Evolutionary conservation across 345 rosid species (phyloP), one percentile per base, ranked within the genome.

Genomic region (Euphorbia pulcherrima): DNA sequence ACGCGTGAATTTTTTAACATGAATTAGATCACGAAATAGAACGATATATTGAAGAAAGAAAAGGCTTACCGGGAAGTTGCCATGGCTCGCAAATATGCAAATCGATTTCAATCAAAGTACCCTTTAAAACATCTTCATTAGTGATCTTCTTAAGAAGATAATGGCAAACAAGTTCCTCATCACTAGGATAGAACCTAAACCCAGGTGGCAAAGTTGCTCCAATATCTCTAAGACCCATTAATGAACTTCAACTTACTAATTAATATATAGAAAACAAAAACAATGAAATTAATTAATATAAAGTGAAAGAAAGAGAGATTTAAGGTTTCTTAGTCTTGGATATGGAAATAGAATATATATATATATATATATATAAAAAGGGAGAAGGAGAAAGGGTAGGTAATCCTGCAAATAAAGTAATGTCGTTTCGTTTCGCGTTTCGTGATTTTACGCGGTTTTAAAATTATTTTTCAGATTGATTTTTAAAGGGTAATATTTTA

Each of bases 21-120:
- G 37, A n/a, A n/a, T n/a, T n/a, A n/a, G n/a, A n/a, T n/a, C n/a
- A n/a, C n/a, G n/a, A n/a, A n/a, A n/a, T n/a, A n/a, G n/a, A n/a
- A n/a, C 3, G 37, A 33, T 33, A 33, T 33, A 33, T 33, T 2
- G 37, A 33, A 30, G 2, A 2, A n/a, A 48, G 37, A 55, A 41
- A 57, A 14, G 4, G 71, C 81, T 8, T 75, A 94, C 99, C 99
- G n/a, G 99, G 99, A 74, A 94, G 99, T 75, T 94, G 96, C 99
- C 99, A 94, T 73, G 99, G 99, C 83, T 94, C 99, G 71, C 97
- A 94, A 10, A 83, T 83, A 81, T 94, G 99, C 81, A 94, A 78
- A 80, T 94, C 97, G 64, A 94, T 81, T 70, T 94, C 97, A 40
- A 94, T 83, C 79, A 94, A 80, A 71, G 92, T 83, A 33, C 89